Evolutionary conservation across 352 stramenopile species (phyloP), one percentile per base, ranked within the genome.

Genomic region (Thalassiosira hispida): DNA sequence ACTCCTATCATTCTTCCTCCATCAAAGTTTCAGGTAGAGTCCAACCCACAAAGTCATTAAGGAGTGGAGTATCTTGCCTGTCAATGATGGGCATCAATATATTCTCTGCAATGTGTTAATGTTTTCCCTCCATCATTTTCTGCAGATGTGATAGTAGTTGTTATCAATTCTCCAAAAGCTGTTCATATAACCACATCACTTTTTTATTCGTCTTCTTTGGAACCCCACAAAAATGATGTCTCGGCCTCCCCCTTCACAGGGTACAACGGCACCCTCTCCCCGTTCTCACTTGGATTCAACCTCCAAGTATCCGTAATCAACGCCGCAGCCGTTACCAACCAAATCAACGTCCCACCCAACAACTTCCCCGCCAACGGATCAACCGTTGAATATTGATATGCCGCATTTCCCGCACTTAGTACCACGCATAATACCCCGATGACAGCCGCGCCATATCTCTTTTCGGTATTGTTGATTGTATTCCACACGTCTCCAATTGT

Each of bases 401-500:
- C 80, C 1, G 89, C 81, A 83, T 88, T 85, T 0, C 77, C 72
- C 8, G 86, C 90, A 52, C 77, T 90, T 0, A 79, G 11, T 33
- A 84, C 84, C 12, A 91, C 86, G 44, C 35, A 77, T 18, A 88
- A 25, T 1, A 95, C 86, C 11, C 86, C 90, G 9, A 92, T 27
- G 0, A 93, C 89, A 12, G 85, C 75, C 6, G 90, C 84, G 20
- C 91, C 91, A 55, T 92, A 92, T n/a, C 91, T 64, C 47, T 85
- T 86, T 73, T 96, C 93, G 1, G 92, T 88, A 81, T 95, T 96
- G 70, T 94, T 96, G 67, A 96, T 93, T 33, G 90, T 94, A 84
- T 96, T 96, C 92, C 92, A 96, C 16, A 93, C 87, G 86, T 96
- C 92, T n/a, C 92, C 91, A 62, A 95, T 84, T 14, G 78, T 90